Percentiles rank a stretch among this genome's conserved stretches.
These are phyloP conservation scores for Boletus subparvulus DNA, from an alignment of 768 basidiomycete species.

Conservation along the genomic window DNA sequence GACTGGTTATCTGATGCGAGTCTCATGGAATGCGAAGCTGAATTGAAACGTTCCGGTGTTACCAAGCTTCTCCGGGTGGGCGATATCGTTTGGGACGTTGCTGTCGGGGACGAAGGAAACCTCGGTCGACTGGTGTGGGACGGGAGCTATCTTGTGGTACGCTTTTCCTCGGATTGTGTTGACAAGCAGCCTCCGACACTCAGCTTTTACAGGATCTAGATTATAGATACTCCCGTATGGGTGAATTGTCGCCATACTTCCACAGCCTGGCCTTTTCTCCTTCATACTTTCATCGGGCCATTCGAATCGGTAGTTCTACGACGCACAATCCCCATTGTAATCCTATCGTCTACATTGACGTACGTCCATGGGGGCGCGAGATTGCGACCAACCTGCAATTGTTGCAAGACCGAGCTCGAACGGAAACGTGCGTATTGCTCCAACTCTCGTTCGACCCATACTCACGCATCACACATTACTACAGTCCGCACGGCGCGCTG, in stretches of 20 bases:
- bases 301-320: constrained; percentile 49
- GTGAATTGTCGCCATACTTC: constrained; percentile 78
- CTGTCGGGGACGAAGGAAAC: constrained; percentile 84
- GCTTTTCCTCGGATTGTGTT: constrained; percentile 30
- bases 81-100: constrained; percentile 86
- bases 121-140: constrained; percentile 85
- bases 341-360: constrained; percentile 69
- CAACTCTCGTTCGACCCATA: background rate
- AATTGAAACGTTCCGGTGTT: constrained; percentile 57
- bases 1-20: constrained; percentile 84
- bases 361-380: constrained; percentile 77
- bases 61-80: constrained; percentile 63
- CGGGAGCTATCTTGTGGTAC: constrained; percentile 81
- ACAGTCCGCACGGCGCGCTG: constrained; percentile 72
- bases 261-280: constrained; percentile 81
- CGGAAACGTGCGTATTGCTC: constrained; percentile 66
- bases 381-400: constrained; percentile 72
- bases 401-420: constrained; percentile 71
- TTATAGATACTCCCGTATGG: constrained; percentile 72
- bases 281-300: constrained; percentile 86
- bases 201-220: constrained; percentile 68
- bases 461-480: constrained; percentile 5
- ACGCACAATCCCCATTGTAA: constrained; percentile 48
- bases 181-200: background rate
- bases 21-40: constrained; percentile 79